phyloP scores from a whole-genome alignment of 2,329 filamentous ascomycete species.

The Fusarium scirpi region DNA sequence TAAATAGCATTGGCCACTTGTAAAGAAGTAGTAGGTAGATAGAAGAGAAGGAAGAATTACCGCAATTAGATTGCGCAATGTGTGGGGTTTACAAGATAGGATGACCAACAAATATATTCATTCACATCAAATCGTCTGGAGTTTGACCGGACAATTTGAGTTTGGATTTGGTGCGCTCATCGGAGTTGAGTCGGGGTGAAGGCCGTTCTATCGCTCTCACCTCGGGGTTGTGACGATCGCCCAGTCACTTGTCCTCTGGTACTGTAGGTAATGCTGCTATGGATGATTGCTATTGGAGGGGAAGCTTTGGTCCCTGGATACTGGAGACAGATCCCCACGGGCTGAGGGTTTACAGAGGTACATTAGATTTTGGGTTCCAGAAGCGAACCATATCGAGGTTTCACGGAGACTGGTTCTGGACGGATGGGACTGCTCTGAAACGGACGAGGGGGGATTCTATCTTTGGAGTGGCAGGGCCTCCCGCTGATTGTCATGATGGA shows the following conservation, averaged over 20 bases:
- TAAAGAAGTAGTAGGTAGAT: neutral
- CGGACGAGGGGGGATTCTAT: constrained; percentile 22
- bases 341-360: constrained; percentile 1
- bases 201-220: constrained; percentile 12
- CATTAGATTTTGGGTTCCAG: constrained; percentile 5
- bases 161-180: constrained; percentile 24
- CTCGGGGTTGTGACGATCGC: constrained; percentile 31
- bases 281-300: neutral
- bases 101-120: constrained; percentile 31
- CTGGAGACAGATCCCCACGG: constrained; percentile 21
- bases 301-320: constrained; percentile 32
- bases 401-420: neutral
- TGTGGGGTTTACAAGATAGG: constrained; percentile 21
- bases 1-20: neutral
- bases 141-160: constrained; percentile 27
- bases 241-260: constrained; percentile 14
- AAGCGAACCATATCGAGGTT: constrained; percentile 20
- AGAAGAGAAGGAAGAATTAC: neutral
- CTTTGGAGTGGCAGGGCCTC: neutral
- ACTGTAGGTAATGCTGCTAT: neutral
- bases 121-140: constrained; percentile 23
- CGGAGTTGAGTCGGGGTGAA: constrained; percentile 37
- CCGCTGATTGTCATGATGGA: neutral
- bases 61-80: neutral
- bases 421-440: constrained; percentile 4